These are phyloP conservation scores for Beauveria varroae DNA, from an alignment of 2,329 filamentous ascomycete species.

Conservation along the genomic window DNA sequence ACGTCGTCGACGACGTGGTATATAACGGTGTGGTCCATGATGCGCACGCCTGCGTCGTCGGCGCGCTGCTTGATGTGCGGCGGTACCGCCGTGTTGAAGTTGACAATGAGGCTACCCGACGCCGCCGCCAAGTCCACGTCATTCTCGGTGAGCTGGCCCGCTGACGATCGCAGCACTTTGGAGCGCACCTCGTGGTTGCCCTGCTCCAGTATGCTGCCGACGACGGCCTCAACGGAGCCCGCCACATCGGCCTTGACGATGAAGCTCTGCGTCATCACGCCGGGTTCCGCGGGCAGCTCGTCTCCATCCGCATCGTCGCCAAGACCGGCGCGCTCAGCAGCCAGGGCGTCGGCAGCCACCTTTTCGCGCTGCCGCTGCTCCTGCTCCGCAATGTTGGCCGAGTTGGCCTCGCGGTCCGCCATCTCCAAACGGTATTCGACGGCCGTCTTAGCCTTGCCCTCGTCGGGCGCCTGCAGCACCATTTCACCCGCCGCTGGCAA, in stretches of 20 bases:
- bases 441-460: conserved; percentile 71
- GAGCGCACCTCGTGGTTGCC: conserved; percentile 79
- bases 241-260: conserved; percentile 89
- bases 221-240: conserved; percentile 86
- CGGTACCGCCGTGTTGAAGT: conserved; percentile 73
- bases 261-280: conserved; percentile 60
- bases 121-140: conserved; percentile 82
- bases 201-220: conserved; percentile 66
- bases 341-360: conserved; percentile 22
- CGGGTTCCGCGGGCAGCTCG: conserved; percentile 25
- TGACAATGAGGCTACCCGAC: conserved; percentile 69
- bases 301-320: conserved; percentile 31
- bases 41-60: conserved; percentile 60
- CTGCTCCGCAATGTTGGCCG: conserved; percentile 71
- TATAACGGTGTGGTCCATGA: conserved; percentile 82
- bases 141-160: conserved; percentile 74
- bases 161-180: conserved; percentile 66
- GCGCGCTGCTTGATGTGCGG: conserved; percentile 63
- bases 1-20: conserved; percentile 72
- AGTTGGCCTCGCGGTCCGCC: conserved; percentile 63
- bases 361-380: conserved; percentile 55
- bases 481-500: conserved; percentile 76
- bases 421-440: conserved; percentile 69
- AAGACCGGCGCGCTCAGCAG: conserved; percentile 27
- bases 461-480: conserved; percentile 73